Conservation (phyloP, 2,329 filamentous ascomycete species). For the Cladosporium oxysporum region DNA sequence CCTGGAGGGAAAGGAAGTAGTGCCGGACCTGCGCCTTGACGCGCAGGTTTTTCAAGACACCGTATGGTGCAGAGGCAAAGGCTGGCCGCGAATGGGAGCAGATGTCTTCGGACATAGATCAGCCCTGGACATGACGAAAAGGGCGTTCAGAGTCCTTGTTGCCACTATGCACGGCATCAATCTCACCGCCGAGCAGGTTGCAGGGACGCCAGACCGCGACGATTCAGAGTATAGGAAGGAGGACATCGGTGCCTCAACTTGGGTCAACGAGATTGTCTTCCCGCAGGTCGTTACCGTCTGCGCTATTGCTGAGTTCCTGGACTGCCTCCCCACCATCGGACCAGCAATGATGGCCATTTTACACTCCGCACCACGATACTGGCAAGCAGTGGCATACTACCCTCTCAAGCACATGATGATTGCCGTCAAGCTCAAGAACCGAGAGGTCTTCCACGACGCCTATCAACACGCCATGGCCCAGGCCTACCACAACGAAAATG, state of each 20-base stretch:
- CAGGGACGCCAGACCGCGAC: neutral
- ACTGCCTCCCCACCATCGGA: neutral
- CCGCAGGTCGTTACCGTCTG: neutral
- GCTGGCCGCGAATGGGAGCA: neutral
- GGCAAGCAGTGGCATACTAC: neutral
- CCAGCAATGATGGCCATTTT: neutral
- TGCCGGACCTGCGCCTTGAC: neutral
- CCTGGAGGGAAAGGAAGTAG: slow-evolving; percentile 3
- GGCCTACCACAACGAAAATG: neutral
- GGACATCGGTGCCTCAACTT: neutral
- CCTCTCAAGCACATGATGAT: neutral
- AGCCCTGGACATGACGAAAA: neutral
- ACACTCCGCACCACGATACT: neutral
- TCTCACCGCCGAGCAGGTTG: neutral
- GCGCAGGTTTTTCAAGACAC: neutral
- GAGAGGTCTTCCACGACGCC: neutral
- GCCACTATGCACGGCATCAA: neutral
- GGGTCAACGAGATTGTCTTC: neutral
- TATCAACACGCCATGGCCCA: neutral
- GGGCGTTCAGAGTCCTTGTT: neutral
- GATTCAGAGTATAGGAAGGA: neutral
- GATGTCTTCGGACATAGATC: neutral
- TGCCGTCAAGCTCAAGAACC: neutral
- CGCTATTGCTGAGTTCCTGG: neutral
- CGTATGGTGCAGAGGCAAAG: neutral